Conservation (phyloP, 2,329 filamentous ascomycete species). For the Penicillium hordei region DNA sequence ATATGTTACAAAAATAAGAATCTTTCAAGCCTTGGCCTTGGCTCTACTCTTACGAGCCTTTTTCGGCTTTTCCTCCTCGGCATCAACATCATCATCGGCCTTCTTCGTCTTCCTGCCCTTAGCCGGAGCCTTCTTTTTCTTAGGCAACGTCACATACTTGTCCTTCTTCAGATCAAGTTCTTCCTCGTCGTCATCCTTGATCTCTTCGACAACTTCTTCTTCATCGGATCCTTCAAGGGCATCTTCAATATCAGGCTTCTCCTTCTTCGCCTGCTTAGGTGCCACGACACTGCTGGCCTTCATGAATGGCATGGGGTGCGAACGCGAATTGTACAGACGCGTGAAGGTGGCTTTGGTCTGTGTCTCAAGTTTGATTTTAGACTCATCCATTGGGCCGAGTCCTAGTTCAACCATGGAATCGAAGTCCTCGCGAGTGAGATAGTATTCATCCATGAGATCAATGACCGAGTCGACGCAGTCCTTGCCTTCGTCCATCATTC, state of each 20-base stretch:
- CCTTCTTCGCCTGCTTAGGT: slow-evolving; percentile 68
- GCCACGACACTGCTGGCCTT: slow-evolving; percentile 77
- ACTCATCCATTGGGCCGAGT: slow-evolving; percentile 78
- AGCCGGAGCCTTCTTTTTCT: slow-evolving; percentile 60
- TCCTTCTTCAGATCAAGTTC: slow-evolving; percentile 87
- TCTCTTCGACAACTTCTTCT: slow-evolving; percentile 57
- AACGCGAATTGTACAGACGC: slow-evolving; percentile 80
- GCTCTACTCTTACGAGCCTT: slow-evolving; percentile 44
- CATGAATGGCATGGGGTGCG: slow-evolving; percentile 93
- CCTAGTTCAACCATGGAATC: slow-evolving; percentile 90
- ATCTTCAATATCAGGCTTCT: slow-evolving; percentile 91
- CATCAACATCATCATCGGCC: slow-evolving; percentile 43
- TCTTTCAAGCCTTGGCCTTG: slow-evolving; percentile 26
- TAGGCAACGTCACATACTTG: slow-evolving; percentile 92
- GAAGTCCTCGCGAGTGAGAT: slow-evolving; percentile 89
- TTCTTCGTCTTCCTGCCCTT: slow-evolving; percentile 42
- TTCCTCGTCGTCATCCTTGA: slow-evolving; percentile 68
- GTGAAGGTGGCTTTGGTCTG: slow-evolving; percentile 90
- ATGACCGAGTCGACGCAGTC: slow-evolving; percentile 81
- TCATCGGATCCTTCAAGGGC: slow-evolving; percentile 89
- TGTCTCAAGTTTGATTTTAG: slow-evolving; percentile 72
- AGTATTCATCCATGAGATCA: slow-evolving; percentile 95
- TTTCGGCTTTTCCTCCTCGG: slow-evolving; percentile 55
- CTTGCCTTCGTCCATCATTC: slow-evolving; percentile 74
- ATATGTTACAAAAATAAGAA: slow-evolving; percentile 13